These are phyloP conservation scores for Apophysomyces trapeziformis DNA, from an alignment of 371 early-diverging fungal genomes.

Conservation along the genomic window DNA sequence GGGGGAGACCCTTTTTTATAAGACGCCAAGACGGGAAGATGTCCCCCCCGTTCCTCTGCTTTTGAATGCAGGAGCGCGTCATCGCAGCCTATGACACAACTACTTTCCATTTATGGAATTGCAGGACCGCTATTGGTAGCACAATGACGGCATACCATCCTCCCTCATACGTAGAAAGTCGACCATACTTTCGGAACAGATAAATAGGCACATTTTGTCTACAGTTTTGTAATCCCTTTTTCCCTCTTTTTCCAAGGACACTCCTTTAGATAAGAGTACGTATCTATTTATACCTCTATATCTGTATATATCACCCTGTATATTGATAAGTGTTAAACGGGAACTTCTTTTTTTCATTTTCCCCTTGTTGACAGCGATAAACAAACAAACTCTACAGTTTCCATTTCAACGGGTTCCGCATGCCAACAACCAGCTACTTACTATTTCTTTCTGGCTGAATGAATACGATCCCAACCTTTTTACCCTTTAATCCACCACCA, in stretches of 20 bases:
- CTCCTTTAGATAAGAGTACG: background rate
- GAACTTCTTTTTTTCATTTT: background rate
- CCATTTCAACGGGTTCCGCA: conserved; percentile 4
- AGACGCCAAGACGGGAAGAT: conserved; percentile 1
- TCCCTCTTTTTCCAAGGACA: background rate
- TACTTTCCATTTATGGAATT: background rate
- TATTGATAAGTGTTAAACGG: background rate
- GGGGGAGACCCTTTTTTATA: background rate
- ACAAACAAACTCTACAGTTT: conserved; percentile 1
- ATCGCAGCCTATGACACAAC: background rate
- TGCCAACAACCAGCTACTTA: background rate
- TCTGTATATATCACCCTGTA: background rate
- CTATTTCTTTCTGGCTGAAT: background rate
- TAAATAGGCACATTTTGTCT: conserved; percentile 20
- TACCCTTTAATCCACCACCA: background rate
- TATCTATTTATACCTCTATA: background rate
- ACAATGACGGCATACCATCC: conserved; percentile 1
- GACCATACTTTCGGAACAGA: conserved; percentile 8
- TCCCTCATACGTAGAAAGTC: background rate
- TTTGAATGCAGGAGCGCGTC: background rate
- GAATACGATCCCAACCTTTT: conserved; percentile 3
- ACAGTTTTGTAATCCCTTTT: background rate
- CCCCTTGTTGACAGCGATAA: conserved; percentile 3
- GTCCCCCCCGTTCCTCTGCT: background rate
- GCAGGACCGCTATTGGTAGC: conserved; percentile 6